A percentile compares a stretch with the other conserved stretches of the same genome.
These are phyloP conservation scores for Heritiera fomes DNA, from an alignment of 345 rosid genomes.

Conservation along the genomic window DNA sequence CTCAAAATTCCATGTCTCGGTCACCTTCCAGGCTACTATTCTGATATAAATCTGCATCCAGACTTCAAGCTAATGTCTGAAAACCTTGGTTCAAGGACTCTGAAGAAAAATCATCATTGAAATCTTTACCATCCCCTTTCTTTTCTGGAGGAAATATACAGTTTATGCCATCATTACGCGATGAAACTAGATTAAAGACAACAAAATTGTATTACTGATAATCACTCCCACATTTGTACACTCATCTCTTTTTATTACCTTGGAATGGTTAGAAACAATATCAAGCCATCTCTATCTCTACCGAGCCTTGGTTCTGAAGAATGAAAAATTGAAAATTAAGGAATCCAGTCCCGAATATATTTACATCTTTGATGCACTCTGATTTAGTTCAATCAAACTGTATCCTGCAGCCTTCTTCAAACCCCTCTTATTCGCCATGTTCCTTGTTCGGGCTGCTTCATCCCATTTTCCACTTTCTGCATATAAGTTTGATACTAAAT, in stretches of 20 bases:
- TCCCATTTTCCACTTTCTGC: conserved; percentile 41
- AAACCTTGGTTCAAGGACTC: not conserved
- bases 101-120: not conserved
- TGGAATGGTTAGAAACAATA: not conserved
- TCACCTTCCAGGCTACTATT: not conserved
- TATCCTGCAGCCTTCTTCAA: conserved; percentile 27
- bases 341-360: not conserved
- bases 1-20: not conserved
- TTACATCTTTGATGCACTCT: not conserved
- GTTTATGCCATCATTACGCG: not conserved
- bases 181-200: not conserved
- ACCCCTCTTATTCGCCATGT: conserved; percentile 25
- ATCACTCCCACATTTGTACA: not conserved
- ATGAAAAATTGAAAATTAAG: too few relatives aligned
- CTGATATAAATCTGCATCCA: not conserved
- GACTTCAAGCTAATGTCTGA: not conserved
- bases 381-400: conserved; percentile 24
- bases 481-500: conserved; percentile 32
- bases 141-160: not conserved
- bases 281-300: not conserved
- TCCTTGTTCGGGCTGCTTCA: conserved; percentile 32
- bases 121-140: not conserved
- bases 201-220: not conserved
- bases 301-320: not conserved
- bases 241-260: not conserved